Conservation (phyloP, 1,284 basidiomycete species). For the Tranzscheliella williamsii region DNA sequence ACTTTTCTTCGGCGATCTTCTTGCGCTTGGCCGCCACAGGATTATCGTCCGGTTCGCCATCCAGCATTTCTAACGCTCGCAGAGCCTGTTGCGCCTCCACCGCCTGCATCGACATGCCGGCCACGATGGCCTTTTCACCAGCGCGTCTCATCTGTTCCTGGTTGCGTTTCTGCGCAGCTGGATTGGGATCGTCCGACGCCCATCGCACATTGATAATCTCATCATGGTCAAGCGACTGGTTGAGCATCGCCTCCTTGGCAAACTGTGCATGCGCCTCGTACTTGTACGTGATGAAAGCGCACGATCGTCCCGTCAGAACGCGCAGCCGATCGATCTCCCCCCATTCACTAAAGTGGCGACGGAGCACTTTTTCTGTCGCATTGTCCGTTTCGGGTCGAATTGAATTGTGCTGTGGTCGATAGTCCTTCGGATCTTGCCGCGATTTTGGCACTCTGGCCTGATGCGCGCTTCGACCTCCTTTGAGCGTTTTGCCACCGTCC, state of each 20-base stretch:
- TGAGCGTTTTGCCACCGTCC: slow-evolving; percentile 44
- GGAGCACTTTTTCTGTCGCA: slow-evolving; percentile 48
- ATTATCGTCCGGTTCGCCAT: slow-evolving; percentile 9
- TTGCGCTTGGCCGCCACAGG: slow-evolving; percentile 41
- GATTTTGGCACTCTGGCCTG: slow-evolving; percentile 10
- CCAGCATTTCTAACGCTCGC: slow-evolving; percentile 33
- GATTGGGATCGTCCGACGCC: slow-evolving; percentile 58
- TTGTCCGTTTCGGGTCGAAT: slow-evolving; percentile 33
- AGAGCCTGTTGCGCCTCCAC: slow-evolving; percentile 39
- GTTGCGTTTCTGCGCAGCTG: slow-evolving; percentile 42
- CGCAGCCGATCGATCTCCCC: slow-evolving; percentile 92
- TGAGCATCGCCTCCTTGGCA: slow-evolving; percentile 98
- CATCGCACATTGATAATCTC: slow-evolving; percentile 80
- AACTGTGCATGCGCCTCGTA: slow-evolving; percentile 85
- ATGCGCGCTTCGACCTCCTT: slow-evolving; percentile 38
- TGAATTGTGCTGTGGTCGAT: slow-evolving; percentile 40
- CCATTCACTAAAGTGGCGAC: slow-evolving; percentile 88
- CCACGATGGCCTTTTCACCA: slow-evolving; percentile 45
- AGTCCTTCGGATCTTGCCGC: slow-evolving; percentile 22
- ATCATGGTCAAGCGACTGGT: slow-evolving; percentile 94
- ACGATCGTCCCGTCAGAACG: slow-evolving; percentile 87
- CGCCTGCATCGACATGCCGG: slow-evolving; percentile 40
- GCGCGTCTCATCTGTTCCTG: slow-evolving; percentile 33
- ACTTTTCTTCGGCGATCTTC: slow-evolving; percentile 19
- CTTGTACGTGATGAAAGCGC: slow-evolving; percentile 95